Percentiles rank a stretch among this genome's conserved stretches.
Evolutionary conservation across 2,329 filamentous ascomycete species (phyloP).

Genomic region (Ceratocystis lukuohia): DNA sequence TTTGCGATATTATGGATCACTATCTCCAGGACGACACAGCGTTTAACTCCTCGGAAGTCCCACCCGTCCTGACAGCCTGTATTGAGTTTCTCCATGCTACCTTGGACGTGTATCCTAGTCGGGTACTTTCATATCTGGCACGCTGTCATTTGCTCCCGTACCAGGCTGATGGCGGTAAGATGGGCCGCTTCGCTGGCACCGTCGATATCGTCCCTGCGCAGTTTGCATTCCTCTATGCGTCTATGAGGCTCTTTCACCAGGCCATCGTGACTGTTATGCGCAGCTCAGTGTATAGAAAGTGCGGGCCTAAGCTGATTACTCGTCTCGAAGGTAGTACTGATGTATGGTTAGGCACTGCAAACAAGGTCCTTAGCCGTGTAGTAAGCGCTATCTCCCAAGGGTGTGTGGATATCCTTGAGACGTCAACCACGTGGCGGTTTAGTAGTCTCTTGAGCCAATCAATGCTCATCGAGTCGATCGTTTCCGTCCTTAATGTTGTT

Average conservation of each 20-base stretch:
- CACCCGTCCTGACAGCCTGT: constrained; percentile 57
- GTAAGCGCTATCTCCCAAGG: constrained; percentile 60
- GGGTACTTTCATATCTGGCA: constrained; percentile 81
- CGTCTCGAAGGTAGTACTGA: constrained; percentile 37
- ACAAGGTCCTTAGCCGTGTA: constrained; percentile 61
- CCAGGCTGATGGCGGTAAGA: constrained; percentile 60
- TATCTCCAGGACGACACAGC: constrained; percentile 44
- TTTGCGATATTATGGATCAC: constrained; percentile 74
- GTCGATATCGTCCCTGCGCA: constrained; percentile 65
- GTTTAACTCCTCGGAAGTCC: constrained; percentile 47
- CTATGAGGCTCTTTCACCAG: constrained; percentile 58
- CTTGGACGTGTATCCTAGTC: constrained; percentile 59
- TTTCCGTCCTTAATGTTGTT: constrained; percentile 57
- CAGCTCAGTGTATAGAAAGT: constrained; percentile 54
- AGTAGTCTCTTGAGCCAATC: constrained; percentile 52
- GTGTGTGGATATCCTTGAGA: constrained; percentile 73
- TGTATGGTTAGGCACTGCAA: constrained; percentile 58
- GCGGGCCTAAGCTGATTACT: constrained; percentile 35
- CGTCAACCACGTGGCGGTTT: constrained; percentile 76
- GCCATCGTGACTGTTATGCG: constrained; percentile 63
- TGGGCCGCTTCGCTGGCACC: constrained; percentile 66
- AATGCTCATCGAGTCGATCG: constrained; percentile 53
- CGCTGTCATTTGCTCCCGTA: constrained; percentile 67
- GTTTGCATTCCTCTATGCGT: constrained; percentile 64
- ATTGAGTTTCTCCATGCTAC: constrained; percentile 67